phyloP scores from a whole-genome alignment of 2,329 filamentous ascomycete species.

The Ophiostoma angusticollis region DNA sequence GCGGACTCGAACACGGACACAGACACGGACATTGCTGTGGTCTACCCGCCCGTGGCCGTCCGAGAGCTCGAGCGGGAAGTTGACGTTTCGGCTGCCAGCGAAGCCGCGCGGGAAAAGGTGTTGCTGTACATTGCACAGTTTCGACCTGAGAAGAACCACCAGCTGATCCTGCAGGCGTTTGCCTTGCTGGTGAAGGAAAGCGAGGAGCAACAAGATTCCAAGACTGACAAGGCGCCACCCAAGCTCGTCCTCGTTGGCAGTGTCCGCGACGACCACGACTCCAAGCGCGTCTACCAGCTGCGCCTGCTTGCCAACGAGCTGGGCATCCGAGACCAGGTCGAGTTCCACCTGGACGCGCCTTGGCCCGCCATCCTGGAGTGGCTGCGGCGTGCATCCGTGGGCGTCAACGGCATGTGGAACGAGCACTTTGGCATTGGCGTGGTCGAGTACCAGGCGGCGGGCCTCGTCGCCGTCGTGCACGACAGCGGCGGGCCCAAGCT shows the following conservation, averaged over 20 bases:
- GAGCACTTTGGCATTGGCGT: conserved; percentile 98
- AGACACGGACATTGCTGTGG: conserved; percentile 47
- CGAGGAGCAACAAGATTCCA: background rate
- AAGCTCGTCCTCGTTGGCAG: conserved; percentile 78
- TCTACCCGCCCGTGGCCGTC: conserved; percentile 89
- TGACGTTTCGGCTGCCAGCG: conserved; percentile 55
- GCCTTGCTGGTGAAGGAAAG: conserved; percentile 54
- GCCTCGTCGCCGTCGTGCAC: conserved; percentile 85
- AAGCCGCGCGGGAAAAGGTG: conserved; percentile 54
- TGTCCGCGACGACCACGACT: conserved; percentile 73
- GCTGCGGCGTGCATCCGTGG: conserved; percentile 64
- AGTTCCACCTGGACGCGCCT: conserved; percentile 79
- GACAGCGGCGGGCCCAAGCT: conserved; percentile 84
- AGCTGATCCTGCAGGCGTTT: conserved; percentile 74
- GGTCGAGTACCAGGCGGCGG: conserved; percentile 94
- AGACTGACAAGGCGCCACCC: conserved; percentile 23
- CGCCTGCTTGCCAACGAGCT: conserved; percentile 78
- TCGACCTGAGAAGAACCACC: conserved; percentile 92
- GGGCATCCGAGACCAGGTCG: conserved; percentile 67
- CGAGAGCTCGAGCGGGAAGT: conserved; percentile 67
- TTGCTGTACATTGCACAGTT: conserved; percentile 96
- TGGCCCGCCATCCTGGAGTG: conserved; percentile 80
- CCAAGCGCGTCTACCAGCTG: conserved; percentile 75
- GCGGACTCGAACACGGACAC: too few relatives aligned
- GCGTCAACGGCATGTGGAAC: conserved; percentile 99